Conservation (phyloP, 2,329 filamentous ascomycete genomes). For the Aspergillus vadensis region DNA sequence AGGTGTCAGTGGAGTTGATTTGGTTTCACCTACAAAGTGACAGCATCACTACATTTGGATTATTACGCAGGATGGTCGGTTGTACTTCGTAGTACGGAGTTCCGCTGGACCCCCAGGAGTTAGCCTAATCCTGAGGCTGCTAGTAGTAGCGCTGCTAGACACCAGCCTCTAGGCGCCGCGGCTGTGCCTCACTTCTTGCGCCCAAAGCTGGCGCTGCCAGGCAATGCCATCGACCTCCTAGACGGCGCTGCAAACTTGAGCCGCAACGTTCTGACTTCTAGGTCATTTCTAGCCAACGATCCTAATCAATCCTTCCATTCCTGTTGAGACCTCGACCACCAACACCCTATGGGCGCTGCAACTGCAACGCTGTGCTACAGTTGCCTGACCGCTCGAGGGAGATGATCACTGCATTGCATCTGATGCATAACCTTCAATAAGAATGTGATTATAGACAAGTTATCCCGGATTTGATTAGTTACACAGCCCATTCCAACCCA, state of each 20-base stretch:
- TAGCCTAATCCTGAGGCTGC: background rate
- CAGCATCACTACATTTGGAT: background rate
- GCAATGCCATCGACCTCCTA: too few relatives aligned
- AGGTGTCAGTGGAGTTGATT: background rate
- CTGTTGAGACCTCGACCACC: background rate
- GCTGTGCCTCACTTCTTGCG: background rate
- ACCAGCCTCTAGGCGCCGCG: background rate
- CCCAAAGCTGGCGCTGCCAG: background rate
- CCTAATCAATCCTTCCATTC: slow-evolving; percentile 3
- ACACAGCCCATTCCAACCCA: background rate
- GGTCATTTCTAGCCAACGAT: background rate
- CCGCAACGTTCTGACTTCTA: slow-evolving; percentile 4
- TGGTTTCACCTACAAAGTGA: background rate
- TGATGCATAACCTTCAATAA: background rate
- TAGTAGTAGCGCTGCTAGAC: too few relatives aligned
- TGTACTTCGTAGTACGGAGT: background rate
- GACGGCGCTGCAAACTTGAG: background rate
- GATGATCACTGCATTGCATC: background rate
- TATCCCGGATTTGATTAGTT: background rate
- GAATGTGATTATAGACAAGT: background rate
- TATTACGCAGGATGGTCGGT: background rate
- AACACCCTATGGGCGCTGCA: background rate
- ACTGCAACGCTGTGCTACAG: background rate
- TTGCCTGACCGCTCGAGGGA: background rate
- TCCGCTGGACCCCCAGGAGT: background rate